phyloP scores from a whole-genome alignment of 2,329 filamentous ascomycete species.

The Penicillium janthinellum region DNA sequence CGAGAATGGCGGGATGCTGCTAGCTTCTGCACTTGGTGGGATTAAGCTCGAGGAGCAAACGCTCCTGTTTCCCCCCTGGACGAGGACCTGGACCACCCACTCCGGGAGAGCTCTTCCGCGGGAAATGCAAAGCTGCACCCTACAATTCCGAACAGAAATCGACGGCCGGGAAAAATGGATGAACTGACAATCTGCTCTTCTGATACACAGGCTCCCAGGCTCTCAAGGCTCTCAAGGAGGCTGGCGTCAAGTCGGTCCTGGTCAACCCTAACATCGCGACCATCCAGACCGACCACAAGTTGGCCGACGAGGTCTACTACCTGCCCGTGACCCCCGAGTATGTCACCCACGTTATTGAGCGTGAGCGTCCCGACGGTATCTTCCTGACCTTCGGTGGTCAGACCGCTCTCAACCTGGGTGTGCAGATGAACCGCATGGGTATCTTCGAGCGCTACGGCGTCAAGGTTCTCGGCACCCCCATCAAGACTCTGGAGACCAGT shows the following conservation, averaged over 20 bases:
- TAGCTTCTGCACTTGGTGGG: not conserved
- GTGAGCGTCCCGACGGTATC: constrained; percentile 93
- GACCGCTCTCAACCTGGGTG: constrained; percentile 93
- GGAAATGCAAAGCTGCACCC: constrained; percentile 10
- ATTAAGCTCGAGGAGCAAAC: not conserved
- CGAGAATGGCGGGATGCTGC: not conserved
- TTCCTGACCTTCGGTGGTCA: constrained; percentile 97
- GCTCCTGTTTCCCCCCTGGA: not conserved
- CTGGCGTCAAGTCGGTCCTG: constrained; percentile 84
- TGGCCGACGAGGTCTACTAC: constrained; percentile 98
- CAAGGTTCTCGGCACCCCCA: constrained; percentile 91
- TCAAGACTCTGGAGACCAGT: constrained; percentile 89
- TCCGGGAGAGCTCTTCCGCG: constrained; percentile 8
- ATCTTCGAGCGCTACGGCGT: constrained; percentile 94
- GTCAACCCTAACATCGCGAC: constrained; percentile 99
- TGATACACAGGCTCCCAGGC: constrained; percentile 77
- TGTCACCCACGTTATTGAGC: constrained; percentile 95
- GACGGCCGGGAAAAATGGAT: not conserved
- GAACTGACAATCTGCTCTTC: constrained; percentile 24
- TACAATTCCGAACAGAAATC: not conserved
- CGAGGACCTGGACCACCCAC: not conserved
- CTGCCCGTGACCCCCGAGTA: constrained; percentile 97
- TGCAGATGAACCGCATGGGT: constrained; percentile 95
- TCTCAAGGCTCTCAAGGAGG: constrained; percentile 94
- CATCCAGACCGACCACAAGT: constrained; percentile 94